Conservation (phyloP, 2,329 filamentous ascomycete genomes). For the Colletotrichum lindemuthianum region DNA sequence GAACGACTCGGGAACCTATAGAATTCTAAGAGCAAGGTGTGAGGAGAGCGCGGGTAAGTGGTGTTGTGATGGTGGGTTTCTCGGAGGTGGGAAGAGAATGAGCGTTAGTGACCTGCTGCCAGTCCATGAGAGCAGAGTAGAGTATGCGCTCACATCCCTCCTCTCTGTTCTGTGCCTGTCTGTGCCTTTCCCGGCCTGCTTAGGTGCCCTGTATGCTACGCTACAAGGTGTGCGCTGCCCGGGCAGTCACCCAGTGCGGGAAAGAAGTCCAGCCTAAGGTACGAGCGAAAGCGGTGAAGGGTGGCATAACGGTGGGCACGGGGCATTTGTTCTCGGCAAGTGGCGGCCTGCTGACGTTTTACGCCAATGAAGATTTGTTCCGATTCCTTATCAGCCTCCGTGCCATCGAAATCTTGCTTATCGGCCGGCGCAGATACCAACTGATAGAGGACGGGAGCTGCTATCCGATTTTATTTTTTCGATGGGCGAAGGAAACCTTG, state of each 20-base stretch:
- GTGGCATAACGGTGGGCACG: slow-evolving; percentile 33
- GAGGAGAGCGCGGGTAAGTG: slow-evolving; percentile 23
- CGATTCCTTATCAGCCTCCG: slow-evolving; percentile 29
- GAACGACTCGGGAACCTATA: slow-evolving; percentile 24
- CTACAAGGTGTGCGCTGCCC: no score
- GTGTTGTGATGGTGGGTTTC: slow-evolving; percentile 35
- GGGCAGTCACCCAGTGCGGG: slow-evolving; percentile 21
- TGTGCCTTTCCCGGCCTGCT: slow-evolving; percentile 26
- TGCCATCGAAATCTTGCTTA: slow-evolving; percentile 25
- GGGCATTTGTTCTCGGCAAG: slow-evolving; percentile 35
- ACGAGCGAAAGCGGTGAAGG: slow-evolving; percentile 35
- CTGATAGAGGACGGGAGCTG: slow-evolving; percentile 12
- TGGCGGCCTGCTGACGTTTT: slow-evolving; percentile 31
- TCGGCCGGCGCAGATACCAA: slow-evolving; percentile 12
- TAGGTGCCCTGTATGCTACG: no score
- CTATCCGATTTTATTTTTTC: slow-evolving; percentile 26
- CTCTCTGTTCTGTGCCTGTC: slow-evolving; percentile 22
- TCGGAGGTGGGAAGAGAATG: slow-evolving; percentile 34
- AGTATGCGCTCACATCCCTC: slow-evolving; percentile 37
- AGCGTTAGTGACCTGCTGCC: slow-evolving; percentile 36
- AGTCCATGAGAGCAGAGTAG: slow-evolving; percentile 18
- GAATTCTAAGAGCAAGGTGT: slow-evolving; percentile 18
- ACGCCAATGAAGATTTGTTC: slow-evolving; percentile 33
- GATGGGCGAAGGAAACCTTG: slow-evolving; percentile 6
- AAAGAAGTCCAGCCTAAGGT: background rate